Base-by-base conservation (phyloP, 1,284 basidiomycete species). In the Cryptococcus floricola region DNA sequence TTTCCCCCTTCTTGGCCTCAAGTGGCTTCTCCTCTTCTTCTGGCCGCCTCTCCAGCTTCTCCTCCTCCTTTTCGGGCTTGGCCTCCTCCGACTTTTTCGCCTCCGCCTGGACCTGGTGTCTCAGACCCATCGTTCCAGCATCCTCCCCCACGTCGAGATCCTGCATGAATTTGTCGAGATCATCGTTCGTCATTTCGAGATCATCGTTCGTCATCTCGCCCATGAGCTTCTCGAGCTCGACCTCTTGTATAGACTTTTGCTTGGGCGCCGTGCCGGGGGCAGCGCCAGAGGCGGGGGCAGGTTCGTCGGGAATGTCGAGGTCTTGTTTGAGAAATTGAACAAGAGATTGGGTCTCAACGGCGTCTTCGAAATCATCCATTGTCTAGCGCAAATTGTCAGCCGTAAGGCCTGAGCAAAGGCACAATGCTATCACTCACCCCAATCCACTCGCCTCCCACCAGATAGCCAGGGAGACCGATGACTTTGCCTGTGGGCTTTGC, bases 351-450 rank as follows among this genome's bases (percentile, higher is more conserved):
- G 62, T 65, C 56, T 76, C 74, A 39, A 74, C 71, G 10, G 74
- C 74, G 19, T 76, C 61, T 59, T 76, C 74, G 45, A 74, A 76
- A 44, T 76, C 74, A 23, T 76, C 74, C 71, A 76, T 76, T 2
- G 70, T 74, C 74, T 74, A 50, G 2, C 18, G 38, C 39, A 43
- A 27, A 34, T 4, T 4, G 14, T n/a, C 1, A 48, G 27, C 16
- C 23, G 19, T 45, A 28, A 13, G 5, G 4, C 44, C 38, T 7
- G 4, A 34, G 10, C 28, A 39, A 10, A n/a, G n/a, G 8, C 3
- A 25, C 12, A 31, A 42, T 12, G n/a, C 4, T 8, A 43, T 19
- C 13, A 71, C 74, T 69, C 60, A 76, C 74, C 5, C 74, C 74
- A n/a, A 74, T 61, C 64, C 64, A 76, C 62, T 76, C 72, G 7